Base-by-base conservation (phyloP, 495 filamentous ascomycete genomes). In the Aspergillus funiculosus region DNA sequence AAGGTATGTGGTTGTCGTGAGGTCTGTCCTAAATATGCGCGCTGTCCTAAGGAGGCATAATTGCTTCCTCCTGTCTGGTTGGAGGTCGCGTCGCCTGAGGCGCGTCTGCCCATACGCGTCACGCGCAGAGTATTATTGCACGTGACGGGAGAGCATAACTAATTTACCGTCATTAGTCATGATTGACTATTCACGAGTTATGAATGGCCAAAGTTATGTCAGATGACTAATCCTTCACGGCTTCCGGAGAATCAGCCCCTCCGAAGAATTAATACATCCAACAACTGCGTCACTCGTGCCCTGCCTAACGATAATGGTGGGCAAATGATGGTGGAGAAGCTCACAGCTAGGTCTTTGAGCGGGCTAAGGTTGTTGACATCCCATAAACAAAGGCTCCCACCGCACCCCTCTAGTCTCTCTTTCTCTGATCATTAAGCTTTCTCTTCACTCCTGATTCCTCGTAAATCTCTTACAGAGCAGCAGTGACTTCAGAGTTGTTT, bases 41-140 rank as follows among this genome's bases (percentile, higher is more conserved):
- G 30, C 46, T 35, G 60, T 42, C 66, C 66, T 28, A 64, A 52
- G 38, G 30, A 32, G 54, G 54, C 47, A 48, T 55, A 58, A 61
- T 61, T 54, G 51, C 20, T 30, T 14, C 6, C 17, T 36, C 31
- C 20, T 24, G 37, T 34, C 30, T 15, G n/a, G 13, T 5, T 29
- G 7, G 13, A 10, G 17, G 26, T 18, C 45, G 35, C 13, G 30
- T 34, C 46, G 30, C 31, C 30, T 11, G 6, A 6, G 18, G 31
- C 43, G 43, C 42, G 42, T 35, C 22, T 14, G 8, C 8, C 14
- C 29, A 25, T 8, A 25, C 31, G 43, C 31, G 32, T 46, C 32
- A 13, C 43, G 38, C 39, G 39, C 30, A 8, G 39, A 5, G 14
- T 15, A 9, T 7, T 6, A 13, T 11, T 10, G 21, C 36, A 39